Percentiles rank a stretch among this genome's conserved stretches.
These are phyloP conservation scores for Rhodomyrtus tomentosa DNA, from an alignment of 345 rosid species.

Conservation along the genomic window DNA sequence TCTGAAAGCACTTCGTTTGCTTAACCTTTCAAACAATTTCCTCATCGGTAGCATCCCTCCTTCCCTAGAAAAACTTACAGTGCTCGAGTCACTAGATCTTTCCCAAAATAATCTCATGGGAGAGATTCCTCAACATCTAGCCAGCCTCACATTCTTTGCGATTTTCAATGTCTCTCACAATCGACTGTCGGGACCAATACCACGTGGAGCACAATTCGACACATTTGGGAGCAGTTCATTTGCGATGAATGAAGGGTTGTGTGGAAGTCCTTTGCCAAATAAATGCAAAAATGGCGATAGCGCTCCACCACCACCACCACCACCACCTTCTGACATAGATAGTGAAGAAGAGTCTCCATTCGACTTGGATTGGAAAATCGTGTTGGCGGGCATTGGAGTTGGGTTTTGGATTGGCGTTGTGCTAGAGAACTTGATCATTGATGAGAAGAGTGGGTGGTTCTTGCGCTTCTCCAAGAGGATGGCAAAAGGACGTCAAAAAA, in stretches of 20 bases:
- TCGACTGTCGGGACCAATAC: neutral
- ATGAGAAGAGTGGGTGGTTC: neutral
- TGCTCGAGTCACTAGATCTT: neutral
- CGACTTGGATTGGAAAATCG: neutral
- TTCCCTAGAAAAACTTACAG: neutral
- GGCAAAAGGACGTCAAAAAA: neutral
- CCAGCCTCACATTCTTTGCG: neutral
- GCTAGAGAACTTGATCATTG: neutral
- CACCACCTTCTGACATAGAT: neutral
- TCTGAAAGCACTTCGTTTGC: neutral
- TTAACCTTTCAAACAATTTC: neutral
- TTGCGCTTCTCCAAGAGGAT: neutral
- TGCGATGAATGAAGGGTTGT: neutral
- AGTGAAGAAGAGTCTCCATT: neutral
- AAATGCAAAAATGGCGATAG: neutral
- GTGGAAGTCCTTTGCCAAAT: neutral
- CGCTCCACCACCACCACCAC: neutral
- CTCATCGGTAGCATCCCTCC: neutral
- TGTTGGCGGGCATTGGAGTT: accelerated
- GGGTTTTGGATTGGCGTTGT: neutral
- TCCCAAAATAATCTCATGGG: neutral
- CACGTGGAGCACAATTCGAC: neutral
- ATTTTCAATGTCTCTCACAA: neutral
- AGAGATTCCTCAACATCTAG: neutral
- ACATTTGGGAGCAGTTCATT: neutral